Base-by-base conservation (phyloP, 805 yeast genomes). In the Ogataea methylovora region DNA sequence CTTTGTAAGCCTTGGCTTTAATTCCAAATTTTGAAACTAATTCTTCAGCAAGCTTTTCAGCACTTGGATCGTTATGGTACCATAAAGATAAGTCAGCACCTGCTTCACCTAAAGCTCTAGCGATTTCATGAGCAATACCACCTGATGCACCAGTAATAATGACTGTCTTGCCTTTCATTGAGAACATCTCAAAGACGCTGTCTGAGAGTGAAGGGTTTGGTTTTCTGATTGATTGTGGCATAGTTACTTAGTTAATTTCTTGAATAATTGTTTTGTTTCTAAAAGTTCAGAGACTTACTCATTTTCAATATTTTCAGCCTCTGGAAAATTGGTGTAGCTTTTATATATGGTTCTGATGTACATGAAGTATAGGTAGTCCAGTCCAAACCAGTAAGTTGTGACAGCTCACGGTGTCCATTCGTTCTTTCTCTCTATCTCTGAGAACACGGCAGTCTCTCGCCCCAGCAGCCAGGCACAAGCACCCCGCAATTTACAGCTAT, bases 21-120 rank as follows among this genome's bases (percentile, higher is more conserved):
- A 24, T 30, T 8, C 35, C 37, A 38, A 25, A 45, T 49, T 68
- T 70, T 39, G 67, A 69, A n/a, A 79, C 8, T 14, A 54, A 44
- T 18, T 42, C 43, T 38, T 39, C 42, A 14, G 57, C 58, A 20
- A 51, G n/a, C 13, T 19, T 17, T 12, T 4, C 52, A 28, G 42
- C 51, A 12, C 50, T 45, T 2, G 55, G 50, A 24, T 45, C 48
- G 30, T 54, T 45, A 45, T 54, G 51, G 49, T 57, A 54, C 54
- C 58, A 51, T 33, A 56, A 47, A 18, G 61, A 60, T 8, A 56
- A 54, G 32, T 55, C 58, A 16, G 61, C 61, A 32, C 63, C 61
- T 4, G 61, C 53, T 35, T 56, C 60, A 23, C 57, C 57, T 32
- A 45, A 56, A 2, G 58, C 59, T 38, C 54, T 60, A 28, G 61